Evolutionary conservation across 129 eudicot genomes (phyloP).

Genomic region (Flaveria brownii): DNA sequence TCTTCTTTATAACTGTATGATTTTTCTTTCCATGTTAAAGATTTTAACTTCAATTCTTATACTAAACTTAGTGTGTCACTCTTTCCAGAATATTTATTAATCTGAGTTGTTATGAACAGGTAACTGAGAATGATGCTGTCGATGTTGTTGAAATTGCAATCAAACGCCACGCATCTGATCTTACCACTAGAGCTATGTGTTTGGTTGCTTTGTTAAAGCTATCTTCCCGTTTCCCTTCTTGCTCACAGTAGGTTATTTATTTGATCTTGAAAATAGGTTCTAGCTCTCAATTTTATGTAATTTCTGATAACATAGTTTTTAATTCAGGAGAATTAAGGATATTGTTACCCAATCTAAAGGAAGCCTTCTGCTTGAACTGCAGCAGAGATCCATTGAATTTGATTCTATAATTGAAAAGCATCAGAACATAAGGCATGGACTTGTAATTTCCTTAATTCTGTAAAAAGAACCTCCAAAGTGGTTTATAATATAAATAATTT

Average conservation of each 20-base stretch:
- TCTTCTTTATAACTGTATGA: conserved; percentile 7
- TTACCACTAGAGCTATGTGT: conserved; percentile 92
- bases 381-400: conserved; percentile 88
- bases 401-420: conserved; percentile 84
- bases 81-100: not conserved
- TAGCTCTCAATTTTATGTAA: conserved; percentile 7
- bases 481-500: not conserved
- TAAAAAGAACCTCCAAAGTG: not conserved
- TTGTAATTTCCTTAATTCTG: not conserved
- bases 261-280: conserved; percentile 8
- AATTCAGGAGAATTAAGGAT: conserved; percentile 76
- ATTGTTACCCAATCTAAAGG: conserved; percentile 72
- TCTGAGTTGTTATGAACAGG: conserved; percentile 50
- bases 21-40: conserved; percentile 8
- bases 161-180: conserved; percentile 65
- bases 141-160: conserved; percentile 76
- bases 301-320: conserved; percentile 12
- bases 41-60: not conserved
- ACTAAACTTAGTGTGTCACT: not conserved
- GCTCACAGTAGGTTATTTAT: conserved; percentile 68
- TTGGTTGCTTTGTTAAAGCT: conserved; percentile 86
- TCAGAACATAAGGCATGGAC: conserved; percentile 71
- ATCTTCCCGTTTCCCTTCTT: conserved; percentile 89
- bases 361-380: conserved; percentile 91
- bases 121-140: conserved; percentile 91